Evolutionary conservation across 371 early-diverging fungal genomes (phyloP).

Genomic region (Mucor lusitanicus): DNA sequence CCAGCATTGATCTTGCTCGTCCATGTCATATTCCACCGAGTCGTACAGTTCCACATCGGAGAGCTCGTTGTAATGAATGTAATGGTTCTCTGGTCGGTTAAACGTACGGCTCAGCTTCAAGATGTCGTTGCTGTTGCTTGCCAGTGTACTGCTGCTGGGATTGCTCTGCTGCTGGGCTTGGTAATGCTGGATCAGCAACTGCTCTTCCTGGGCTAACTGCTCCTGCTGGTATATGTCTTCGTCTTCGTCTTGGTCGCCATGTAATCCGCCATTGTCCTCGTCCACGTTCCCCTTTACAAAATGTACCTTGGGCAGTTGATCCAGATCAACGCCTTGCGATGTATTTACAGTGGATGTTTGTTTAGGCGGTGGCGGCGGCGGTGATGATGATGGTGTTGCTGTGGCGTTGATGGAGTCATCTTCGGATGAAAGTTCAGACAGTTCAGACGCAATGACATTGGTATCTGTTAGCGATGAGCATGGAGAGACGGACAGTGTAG

Average conservation of each 20-base stretch:
- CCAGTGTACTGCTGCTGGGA: not conserved
- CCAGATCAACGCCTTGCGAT: slow-evolving; percentile 1
- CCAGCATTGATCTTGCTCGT: slow-evolving; percentile 88
- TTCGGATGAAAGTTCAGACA: slow-evolving; percentile 1
- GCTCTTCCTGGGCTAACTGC: slow-evolving; percentile 6
- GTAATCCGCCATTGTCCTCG: not conserved
- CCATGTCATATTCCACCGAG: slow-evolving; percentile 95
- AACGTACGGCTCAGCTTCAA: not conserved
- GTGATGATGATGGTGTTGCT: too few species aligned
- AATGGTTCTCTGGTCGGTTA: slow-evolving; percentile 54
- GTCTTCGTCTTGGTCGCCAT: not conserved
- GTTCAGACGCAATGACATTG: not conserved
- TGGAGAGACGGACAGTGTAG: not conserved
- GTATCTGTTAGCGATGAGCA: not conserved
- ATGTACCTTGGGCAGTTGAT: slow-evolving; percentile 2
- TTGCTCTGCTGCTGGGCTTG: not conserved
- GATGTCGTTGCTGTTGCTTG: not conserved
- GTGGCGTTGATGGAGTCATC: not conserved
- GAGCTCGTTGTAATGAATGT: slow-evolving; percentile 71
- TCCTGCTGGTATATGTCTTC: not conserved
- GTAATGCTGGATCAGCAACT: slow-evolving; percentile 4
- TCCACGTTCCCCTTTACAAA: not conserved
- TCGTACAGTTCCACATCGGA: slow-evolving; percentile 78
- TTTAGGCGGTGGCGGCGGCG: not conserved
- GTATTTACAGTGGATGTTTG: not conserved